Percentiles rank a stretch among this genome's conserved stretches.
phyloP scores from a whole-genome alignment of 2,329 filamentous ascomycete species.

The Myotisia sp. region DNA sequence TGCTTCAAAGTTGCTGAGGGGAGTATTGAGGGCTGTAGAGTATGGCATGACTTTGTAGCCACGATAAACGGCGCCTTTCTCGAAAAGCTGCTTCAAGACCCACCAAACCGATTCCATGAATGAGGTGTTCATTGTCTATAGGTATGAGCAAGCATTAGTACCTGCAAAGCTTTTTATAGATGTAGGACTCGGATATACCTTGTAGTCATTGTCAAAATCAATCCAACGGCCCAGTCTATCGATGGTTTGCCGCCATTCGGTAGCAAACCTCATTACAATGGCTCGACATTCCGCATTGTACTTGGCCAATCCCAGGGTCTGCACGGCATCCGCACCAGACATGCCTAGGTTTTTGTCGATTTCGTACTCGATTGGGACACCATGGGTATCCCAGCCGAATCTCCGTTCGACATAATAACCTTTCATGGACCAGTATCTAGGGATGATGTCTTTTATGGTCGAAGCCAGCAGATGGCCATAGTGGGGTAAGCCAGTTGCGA shows the following conservation, averaged over 20 bases:
- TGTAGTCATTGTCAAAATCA: constrained; percentile 95
- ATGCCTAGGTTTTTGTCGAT: constrained; percentile 94
- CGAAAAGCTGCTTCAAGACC: constrained; percentile 86
- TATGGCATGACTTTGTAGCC: constrained; percentile 91
- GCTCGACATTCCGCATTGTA: constrained; percentile 87
- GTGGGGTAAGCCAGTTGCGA: constrained; percentile 56
- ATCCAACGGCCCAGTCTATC: constrained; percentile 89
- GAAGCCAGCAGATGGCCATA: constrained; percentile 72
- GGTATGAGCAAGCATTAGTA: too few relatives aligned
- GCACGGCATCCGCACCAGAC: constrained; percentile 72
- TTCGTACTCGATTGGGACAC: constrained; percentile 88
- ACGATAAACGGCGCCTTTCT: constrained; percentile 79
- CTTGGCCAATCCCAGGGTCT: constrained; percentile 68
- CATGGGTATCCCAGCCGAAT: constrained; percentile 93
- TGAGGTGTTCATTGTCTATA: constrained; percentile 72
- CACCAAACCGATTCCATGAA: constrained; percentile 98
- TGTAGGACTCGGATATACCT: constrained; percentile 40
- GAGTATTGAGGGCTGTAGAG: constrained; percentile 77
- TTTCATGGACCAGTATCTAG: constrained; percentile 95
- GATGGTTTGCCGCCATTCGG: constrained; percentile 77
- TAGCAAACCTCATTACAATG: constrained; percentile 82
- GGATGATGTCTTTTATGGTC: constrained; percentile 95
- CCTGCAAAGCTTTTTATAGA: too few relatives aligned
- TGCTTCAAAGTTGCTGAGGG: constrained; percentile 84
- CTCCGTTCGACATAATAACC: constrained; percentile 81